Evolutionary conservation across 192 early-diverging fungal genomes (phyloP), one percentile per base, ranked within the genome.

Genomic region (Gonapodya prolifera): DNA sequence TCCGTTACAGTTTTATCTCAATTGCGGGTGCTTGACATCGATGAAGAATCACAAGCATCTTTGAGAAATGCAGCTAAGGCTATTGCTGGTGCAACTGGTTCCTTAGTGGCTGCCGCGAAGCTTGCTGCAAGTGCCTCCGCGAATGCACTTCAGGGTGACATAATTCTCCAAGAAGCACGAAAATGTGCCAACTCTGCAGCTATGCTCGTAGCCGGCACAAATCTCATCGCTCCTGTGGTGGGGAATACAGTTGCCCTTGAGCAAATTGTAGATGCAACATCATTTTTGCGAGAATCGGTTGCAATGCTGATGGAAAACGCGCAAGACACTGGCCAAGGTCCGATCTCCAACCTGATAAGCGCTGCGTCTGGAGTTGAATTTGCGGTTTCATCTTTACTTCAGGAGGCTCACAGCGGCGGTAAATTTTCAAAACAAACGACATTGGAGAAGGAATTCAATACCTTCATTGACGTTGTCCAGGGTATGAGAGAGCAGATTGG

Each of bases 321-420:
- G 83, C 87, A 30, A 75, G 77, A 16, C 79, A 89, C 33, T 70
- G 88, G 13, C 83, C 88, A n/a, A 83, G 77, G 35, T 83, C 87
- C 0, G 83, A 80, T 35, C 76, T 82, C 30, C 79, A 79, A 18
- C 80, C 69, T 1, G 70, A 78, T 77, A 69, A 75, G 29, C 69
- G 34, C 1, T 69, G 76, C 45, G 23, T 61, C 45, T 61, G 8
- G 45, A 23, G 45, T 61, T 61, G 45, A 61, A 61, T 8, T 16
- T 61, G 45, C 45, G 8, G 23, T 61, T 23, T 61, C 8, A 8
- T 16, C 8, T 16, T 23, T 61, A 61, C 8, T 61, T 16, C 8
- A 23, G 45, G 8, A 61, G 45, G 45, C 45, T 61, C 45, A 61
- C 8, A 61, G 45, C 23, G 45, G 45, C 23, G 45, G 45, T 8